phyloP scores from a whole-genome alignment of 192 early-diverging fungal species.

The Backusella tuberculispora region DNA sequence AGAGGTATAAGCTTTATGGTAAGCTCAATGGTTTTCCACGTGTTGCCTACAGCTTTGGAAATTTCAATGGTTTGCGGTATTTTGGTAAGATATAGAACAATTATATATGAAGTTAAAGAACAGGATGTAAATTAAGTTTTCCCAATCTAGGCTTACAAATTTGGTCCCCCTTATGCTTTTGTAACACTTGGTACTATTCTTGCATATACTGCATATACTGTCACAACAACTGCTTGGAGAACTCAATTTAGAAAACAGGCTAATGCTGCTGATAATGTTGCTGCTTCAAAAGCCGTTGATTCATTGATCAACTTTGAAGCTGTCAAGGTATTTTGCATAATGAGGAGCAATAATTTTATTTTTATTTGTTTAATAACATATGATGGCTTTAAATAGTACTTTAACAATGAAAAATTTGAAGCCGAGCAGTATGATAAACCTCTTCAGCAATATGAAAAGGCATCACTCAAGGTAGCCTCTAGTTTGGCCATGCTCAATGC shows the following conservation, averaged over 20 bases:
- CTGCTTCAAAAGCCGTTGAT: conserved; percentile 92
- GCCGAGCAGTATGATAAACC: conserved; percentile 86
- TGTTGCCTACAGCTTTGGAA: conserved; percentile 93
- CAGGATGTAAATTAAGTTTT: conserved; percentile 53
- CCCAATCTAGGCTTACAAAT: conserved; percentile 48
- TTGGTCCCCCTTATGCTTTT: conserved; percentile 56
- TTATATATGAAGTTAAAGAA: neutral
- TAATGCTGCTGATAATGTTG: conserved; percentile 96
- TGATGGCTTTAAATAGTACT: conserved; percentile 50
- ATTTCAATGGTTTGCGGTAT: conserved; percentile 96
- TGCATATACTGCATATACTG: conserved; percentile 84
- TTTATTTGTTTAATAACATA: neutral
- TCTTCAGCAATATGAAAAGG: conserved; percentile 88
- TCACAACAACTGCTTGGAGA: conserved; percentile 87
- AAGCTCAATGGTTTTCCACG: conserved; percentile 93
- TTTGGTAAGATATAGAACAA: conserved; percentile 61
- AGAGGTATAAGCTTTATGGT: conserved; percentile 97
- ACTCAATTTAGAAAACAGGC: conserved; percentile 86
- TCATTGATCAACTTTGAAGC: conserved; percentile 98
- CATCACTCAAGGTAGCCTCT: conserved; percentile 89
- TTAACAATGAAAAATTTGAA: conserved; percentile 94
- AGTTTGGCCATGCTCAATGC: conserved; percentile 93
- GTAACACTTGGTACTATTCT: conserved; percentile 69
- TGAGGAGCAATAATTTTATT: neutral
- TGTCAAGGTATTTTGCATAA: conserved; percentile 70